These are phyloP conservation scores for Stephanodiscus minutulus DNA, from an alignment of 108 stramenopile genomes.

Conservation along the genomic window DNA sequence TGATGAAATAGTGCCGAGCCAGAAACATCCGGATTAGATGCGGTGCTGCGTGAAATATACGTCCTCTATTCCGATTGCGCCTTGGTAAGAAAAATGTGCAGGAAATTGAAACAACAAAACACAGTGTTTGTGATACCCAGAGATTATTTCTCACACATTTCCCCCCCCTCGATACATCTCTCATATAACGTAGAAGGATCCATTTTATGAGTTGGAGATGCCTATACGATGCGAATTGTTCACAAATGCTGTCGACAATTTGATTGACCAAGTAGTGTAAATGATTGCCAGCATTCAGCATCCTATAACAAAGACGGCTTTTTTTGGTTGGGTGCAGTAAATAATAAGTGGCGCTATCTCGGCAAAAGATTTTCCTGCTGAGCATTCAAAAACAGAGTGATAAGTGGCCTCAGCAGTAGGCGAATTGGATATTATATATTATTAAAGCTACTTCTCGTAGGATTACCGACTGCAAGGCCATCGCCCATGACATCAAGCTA, in stretches of 20 bases:
- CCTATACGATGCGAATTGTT: slow-evolving; percentile 87
- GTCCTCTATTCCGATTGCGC: slow-evolving; percentile 84
- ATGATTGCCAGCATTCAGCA: slow-evolving; percentile 25
- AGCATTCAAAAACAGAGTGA: slow-evolving; percentile 12
- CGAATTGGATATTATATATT: no score
- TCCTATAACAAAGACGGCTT: slow-evolving; percentile 14
- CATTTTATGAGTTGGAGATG: slow-evolving; percentile 92
- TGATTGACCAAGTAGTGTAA: slow-evolving; percentile 52
- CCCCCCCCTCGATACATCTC: neutral
- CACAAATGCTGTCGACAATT: slow-evolving; percentile 70
- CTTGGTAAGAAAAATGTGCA: slow-evolving; percentile 32
- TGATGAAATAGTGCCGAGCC: slow-evolving; percentile 61
- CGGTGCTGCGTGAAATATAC: slow-evolving; percentile 77
- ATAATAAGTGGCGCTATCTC: slow-evolving; percentile 28
- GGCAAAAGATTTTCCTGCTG: slow-evolving; percentile 13
- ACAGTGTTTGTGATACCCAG: neutral
- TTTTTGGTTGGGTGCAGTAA: slow-evolving; percentile 36
- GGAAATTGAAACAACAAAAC: no score
- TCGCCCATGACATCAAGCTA: no score
- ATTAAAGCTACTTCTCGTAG: no score
- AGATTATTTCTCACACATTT: neutral
- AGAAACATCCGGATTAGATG: slow-evolving; percentile 62
- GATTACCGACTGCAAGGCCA: no score
- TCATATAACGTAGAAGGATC: slow-evolving; percentile 62
- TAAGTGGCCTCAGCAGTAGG: no score